A percentile compares a stretch with the other conserved stretches of the same genome.
Conservation (phyloP, 306 rosid genomes). For the Ochetophila trinervis region DNA sequence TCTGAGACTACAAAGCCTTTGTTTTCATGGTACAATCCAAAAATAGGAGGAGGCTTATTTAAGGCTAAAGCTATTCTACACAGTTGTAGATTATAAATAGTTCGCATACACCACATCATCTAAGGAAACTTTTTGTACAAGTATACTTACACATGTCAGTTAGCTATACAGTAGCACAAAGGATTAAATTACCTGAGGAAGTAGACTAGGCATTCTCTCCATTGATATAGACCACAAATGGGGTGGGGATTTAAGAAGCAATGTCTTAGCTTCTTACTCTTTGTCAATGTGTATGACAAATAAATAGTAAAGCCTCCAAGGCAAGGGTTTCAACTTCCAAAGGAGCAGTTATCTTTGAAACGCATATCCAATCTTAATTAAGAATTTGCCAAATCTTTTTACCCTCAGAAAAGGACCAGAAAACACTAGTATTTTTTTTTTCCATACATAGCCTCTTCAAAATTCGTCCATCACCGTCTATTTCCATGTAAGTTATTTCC, state of each 20-base stretch:
- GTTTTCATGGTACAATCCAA: neutral
- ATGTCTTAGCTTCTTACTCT: conserved; percentile 10
- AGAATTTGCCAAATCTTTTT: too few relatives aligned
- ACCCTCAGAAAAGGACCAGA: too few relatives aligned
- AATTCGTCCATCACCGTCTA: conserved; percentile 1
- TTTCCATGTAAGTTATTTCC: neutral
- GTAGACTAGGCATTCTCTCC: neutral
- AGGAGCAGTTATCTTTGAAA: neutral
- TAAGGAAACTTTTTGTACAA: neutral
- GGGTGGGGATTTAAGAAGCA: conserved; percentile 8
- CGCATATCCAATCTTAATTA: neutral
- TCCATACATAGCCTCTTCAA: neutral
- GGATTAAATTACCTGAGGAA: neutral
- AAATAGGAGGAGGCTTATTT: neutral
- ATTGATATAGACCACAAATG: conserved; percentile 26
- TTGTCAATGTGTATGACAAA: conserved; percentile 6
- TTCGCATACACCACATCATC: neutral
- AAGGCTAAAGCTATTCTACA: neutral
- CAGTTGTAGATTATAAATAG: neutral
- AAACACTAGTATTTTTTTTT: too few relatives aligned
- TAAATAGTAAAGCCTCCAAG: neutral
- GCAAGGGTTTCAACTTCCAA: neutral
- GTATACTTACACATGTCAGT: neutral
- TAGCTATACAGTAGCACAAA: neutral
- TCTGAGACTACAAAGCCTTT: neutral